phyloP scores from a whole-genome alignment of 306 rosid genomes.

The Cicer arietinum region DNA sequence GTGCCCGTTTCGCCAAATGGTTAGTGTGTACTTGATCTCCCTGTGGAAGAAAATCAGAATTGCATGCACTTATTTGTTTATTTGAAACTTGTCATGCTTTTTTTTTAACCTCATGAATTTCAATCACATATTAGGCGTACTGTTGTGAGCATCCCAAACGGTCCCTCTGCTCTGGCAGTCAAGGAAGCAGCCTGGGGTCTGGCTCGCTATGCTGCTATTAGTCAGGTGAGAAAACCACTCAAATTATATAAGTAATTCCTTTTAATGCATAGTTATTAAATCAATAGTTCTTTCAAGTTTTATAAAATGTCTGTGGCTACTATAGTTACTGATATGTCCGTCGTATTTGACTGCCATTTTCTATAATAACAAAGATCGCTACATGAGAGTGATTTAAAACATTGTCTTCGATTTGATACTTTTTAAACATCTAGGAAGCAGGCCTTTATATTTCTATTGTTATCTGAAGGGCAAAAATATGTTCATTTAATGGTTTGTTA shows the following conservation, averaged over 20 bases:
- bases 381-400: neutral
- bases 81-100: neutral
- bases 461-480: neutral
- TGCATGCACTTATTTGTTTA: neutral
- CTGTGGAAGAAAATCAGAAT: neutral
- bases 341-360: neutral
- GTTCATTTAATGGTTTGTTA: constrained; percentile 2
- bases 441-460: neutral
- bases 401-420: neutral
- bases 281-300: neutral
- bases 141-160: constrained; percentile 93
- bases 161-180: constrained; percentile 95
- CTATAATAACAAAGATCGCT: neutral
- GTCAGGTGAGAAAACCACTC: constrained; percentile 65
- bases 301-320: neutral
- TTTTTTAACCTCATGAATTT: neutral
- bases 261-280: neutral
- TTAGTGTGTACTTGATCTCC: neutral
- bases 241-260: neutral
- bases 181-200: constrained; percentile 72
- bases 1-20: constrained; percentile 92
- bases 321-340: neutral
- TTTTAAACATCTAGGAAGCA: too few species aligned
- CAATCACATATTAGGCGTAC: constrained; percentile 60
- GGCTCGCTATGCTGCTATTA: constrained; percentile 94